These are phyloP conservation scores for Kurtzmaniella quercitrusa DNA, from an alignment of 1,139 yeast genomes.

Conservation along the genomic window DNA sequence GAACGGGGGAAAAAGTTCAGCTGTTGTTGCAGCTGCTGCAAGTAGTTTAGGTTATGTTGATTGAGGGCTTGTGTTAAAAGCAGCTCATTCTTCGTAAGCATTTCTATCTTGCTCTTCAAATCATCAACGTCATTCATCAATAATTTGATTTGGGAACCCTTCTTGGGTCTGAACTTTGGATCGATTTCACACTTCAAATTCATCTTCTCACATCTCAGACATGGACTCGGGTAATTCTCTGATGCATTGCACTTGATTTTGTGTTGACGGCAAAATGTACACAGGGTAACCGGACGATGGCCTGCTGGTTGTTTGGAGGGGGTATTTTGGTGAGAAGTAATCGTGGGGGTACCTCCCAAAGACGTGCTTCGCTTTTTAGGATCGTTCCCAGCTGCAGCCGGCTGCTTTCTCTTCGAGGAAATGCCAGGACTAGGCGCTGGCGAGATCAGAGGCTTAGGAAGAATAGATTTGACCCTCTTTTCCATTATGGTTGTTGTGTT, in stretches of 20 bases:
- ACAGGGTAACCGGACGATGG: slow-evolving; percentile 85
- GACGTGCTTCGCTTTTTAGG: slow-evolving; percentile 4
- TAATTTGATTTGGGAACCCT: slow-evolving; percentile 85
- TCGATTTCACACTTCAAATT: slow-evolving; percentile 82
- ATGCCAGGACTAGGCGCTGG: slow-evolving; percentile 9
- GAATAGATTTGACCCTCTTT: slow-evolving; percentile 34
- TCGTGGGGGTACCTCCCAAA: slow-evolving; percentile 11
- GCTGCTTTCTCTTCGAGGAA: neutral
- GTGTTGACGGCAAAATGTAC: slow-evolving; percentile 93
- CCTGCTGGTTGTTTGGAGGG: slow-evolving; percentile 28
- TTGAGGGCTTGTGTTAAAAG: slow-evolving; percentile 61
- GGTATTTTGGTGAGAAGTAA: neutral
- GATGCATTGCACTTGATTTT: slow-evolving; percentile 91
- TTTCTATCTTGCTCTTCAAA: slow-evolving; percentile 71
- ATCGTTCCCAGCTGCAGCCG: slow-evolving; percentile 2
- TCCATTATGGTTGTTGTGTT: slow-evolving; percentile 21
- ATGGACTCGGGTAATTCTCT: slow-evolving; percentile 77
- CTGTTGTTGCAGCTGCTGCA: slow-evolving; percentile 20
- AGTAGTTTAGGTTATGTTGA: slow-evolving; percentile 35
- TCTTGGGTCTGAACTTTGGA: slow-evolving; percentile 86
- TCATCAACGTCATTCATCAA: slow-evolving; percentile 83
- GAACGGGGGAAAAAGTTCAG: slow-evolving; percentile 9
- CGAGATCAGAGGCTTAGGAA: slow-evolving; percentile 25
- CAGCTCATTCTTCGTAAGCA: slow-evolving; percentile 66
- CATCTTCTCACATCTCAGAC: slow-evolving; percentile 79